Percentiles rank a stretch among this genome's conserved stretches.
Evolutionary conservation across 2,329 filamentous ascomycete genomes (phyloP).

Genomic region (Coleophoma cylindrospora): DNA sequence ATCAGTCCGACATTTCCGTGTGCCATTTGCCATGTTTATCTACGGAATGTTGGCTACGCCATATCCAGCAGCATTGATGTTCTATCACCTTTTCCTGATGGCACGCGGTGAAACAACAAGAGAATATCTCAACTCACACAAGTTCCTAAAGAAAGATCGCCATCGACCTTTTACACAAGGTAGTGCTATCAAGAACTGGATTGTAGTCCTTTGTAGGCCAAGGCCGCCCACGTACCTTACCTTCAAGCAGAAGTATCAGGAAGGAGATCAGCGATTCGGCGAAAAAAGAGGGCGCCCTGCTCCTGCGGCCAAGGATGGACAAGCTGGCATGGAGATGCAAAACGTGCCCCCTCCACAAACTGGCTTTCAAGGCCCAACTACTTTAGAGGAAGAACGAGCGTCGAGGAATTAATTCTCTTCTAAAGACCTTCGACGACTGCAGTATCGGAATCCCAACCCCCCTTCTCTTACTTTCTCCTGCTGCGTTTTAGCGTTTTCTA

Average conservation of each 20-base stretch:
- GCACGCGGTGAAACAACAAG: constrained; percentile 89
- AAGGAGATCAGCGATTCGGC: constrained; percentile 82
- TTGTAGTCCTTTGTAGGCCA: constrained; percentile 75
- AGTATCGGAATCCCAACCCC: no score
- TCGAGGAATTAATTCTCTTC: neutral
- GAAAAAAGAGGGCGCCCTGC: constrained; percentile 43
- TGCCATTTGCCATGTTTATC: constrained; percentile 84
- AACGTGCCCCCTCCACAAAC: constrained; percentile 36
- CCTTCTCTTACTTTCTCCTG: neutral
- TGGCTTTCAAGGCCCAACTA: constrained; percentile 49
- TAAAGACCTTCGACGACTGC: no score
- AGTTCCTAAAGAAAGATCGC: constrained; percentile 87
- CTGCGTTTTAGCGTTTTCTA: neutral
- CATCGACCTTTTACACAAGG: constrained; percentile 87
- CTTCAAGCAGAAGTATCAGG: constrained; percentile 72
- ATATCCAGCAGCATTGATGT: constrained; percentile 79
- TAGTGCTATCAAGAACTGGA: constrained; percentile 70
- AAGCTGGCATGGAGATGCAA: constrained; percentile 65
- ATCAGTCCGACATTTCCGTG: constrained; percentile 66
- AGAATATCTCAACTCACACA: constrained; percentile 94
- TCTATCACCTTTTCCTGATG: constrained; percentile 90
- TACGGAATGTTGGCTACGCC: constrained; percentile 70
- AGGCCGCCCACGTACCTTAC: constrained; percentile 82
- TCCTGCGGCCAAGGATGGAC: constrained; percentile 42
- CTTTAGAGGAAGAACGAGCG: constrained; percentile 2